phyloP scores from a whole-genome alignment of 768 basidiomycete species.

The Trametes villosa region DNA sequence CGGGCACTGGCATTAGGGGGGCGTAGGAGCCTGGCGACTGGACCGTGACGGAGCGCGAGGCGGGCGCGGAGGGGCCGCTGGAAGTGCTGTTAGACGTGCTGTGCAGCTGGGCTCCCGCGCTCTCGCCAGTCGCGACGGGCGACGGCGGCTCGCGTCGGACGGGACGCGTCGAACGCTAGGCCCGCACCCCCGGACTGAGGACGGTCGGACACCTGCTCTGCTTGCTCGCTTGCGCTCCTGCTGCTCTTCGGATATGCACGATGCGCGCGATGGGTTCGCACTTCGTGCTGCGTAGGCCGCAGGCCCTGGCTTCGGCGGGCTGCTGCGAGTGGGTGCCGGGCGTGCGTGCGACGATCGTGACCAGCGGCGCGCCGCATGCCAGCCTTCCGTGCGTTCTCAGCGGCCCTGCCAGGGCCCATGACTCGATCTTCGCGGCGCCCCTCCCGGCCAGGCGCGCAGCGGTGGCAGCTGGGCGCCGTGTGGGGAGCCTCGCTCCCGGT shows the following conservation, averaged over 20 bases:
- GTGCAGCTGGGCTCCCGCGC: not conserved
- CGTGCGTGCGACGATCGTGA: slow-evolving; percentile 2
- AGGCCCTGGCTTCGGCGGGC: too few species aligned
- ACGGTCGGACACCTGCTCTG: too few species aligned
- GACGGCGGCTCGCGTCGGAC: not conserved
- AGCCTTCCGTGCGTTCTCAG: not conserved
- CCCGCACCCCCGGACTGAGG: too few species aligned
- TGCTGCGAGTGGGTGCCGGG: too few species aligned
- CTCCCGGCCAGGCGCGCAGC: too few species aligned
- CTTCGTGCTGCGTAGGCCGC: too few species aligned
- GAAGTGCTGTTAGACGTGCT: not conserved
- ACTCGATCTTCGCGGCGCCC: slow-evolving; percentile 16
- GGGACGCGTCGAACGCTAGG: too few species aligned
- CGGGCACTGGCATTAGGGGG: too few species aligned
- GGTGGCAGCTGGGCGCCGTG: too few species aligned
- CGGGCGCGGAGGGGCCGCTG: too few species aligned
- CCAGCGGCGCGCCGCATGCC: not conserved
- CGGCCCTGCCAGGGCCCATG: slow-evolving; percentile 7
- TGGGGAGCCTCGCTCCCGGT: too few species aligned
- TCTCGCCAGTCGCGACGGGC: not conserved
- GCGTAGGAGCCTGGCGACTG: not conserved
- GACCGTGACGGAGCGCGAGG: too few species aligned
- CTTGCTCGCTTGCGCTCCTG: not conserved
- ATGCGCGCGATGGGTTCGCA: not conserved
- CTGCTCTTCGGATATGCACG: not conserved